A percentile compares a stretch with the other conserved stretches of the same genome.
Conservation (phyloP, 2,329 filamentous ascomycete species). For the Epichloe hybrida region DNA sequence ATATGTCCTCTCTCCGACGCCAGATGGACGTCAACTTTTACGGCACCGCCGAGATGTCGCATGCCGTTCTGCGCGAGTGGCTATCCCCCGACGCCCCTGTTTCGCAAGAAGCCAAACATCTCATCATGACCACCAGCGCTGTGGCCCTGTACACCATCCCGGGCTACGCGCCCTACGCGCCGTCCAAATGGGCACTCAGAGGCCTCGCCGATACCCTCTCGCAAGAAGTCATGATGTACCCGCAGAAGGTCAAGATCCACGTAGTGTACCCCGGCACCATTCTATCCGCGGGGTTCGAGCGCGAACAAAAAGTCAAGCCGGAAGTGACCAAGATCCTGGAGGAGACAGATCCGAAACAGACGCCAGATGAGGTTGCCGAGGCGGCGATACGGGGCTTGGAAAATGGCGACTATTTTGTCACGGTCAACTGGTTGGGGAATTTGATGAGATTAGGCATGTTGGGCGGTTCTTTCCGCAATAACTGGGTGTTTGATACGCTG, state of each 20-base stretch:
- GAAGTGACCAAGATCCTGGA: constrained; percentile 67
- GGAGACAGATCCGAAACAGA: constrained; percentile 64
- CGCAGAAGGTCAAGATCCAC: constrained; percentile 67
- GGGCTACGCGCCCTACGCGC: constrained; percentile 72
- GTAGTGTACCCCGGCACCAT: constrained; percentile 79
- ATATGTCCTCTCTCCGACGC: constrained; percentile 49
- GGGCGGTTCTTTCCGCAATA: constrained; percentile 44
- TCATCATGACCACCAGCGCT: constrained; percentile 77
- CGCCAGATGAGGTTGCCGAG: constrained; percentile 62
- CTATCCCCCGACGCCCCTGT: constrained; percentile 34
- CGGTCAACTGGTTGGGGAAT: constrained; percentile 58
- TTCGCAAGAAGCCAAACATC: constrained; percentile 48
- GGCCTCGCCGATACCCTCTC: constrained; percentile 70
- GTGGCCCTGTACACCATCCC: constrained; percentile 62
- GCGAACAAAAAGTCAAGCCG: constrained; percentile 70
- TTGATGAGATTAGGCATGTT: constrained; percentile 53
- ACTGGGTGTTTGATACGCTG: constrained; percentile 45
- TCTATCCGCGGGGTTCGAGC: constrained; percentile 56
- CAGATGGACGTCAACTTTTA: constrained; percentile 91
- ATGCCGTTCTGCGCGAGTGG: constrained; percentile 67
- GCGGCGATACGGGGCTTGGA: constrained; percentile 62
- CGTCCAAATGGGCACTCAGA: constrained; percentile 74
- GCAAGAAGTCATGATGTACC: constrained; percentile 79
- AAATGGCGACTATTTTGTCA: constrained; percentile 64
- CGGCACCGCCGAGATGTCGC: constrained; percentile 73